Base-by-base conservation (phyloP, 2,329 filamentous ascomycete species). In the Penicillium sp. region DNA sequence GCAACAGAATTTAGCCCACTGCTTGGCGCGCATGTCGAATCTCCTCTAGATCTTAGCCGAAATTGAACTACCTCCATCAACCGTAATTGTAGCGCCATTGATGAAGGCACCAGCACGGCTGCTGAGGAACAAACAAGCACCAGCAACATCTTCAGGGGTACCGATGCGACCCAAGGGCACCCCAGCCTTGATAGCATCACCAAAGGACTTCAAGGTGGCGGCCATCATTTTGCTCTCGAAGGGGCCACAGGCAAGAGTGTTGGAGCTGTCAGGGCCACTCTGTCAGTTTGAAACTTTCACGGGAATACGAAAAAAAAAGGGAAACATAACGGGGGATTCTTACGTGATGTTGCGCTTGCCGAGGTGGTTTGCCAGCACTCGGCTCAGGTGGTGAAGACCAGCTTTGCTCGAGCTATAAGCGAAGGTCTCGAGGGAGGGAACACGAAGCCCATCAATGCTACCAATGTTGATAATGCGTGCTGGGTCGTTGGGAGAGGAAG, bases 221-320 rank as follows among this genome's bases (percentile, higher is more conserved):
- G 69, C 72, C 53, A 77, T 78, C 76, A 79, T 79, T 40, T 76
- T 75, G 28, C 72, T 76, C 39, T 76, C 69, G 54, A 79, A 79
- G 48, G 85, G 84, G 3, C 85, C 85, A 51, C 84, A 88, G 5
- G 85, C 85, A 47, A 89, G 68, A 3, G 82, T 81, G 62, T 89
- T 89, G 53, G 75, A 78, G 26, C 71, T 74, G 45, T 9, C 28
- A 26, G 26, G 24, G 32, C 5, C 18, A 9, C 39, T 32, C 4
- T n/a, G 29, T 48, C 29, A 48, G 46, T 34, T 4, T 24, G 11
- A 11, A 7, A 3, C 41, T 9, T 8, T 7, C 28, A 25, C 1
- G n/a, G 18, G 18, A 18, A 9, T 6, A 4, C 4, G 32, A 39
- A 11, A 28, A 11, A 28, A 12, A 40, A 9, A 45, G 28, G 3